Evolutionary conservation across 2,329 filamentous ascomycete genomes (phyloP), one percentile per base, ranked within the genome.

Genomic region (Aulographum hederae): DNA sequence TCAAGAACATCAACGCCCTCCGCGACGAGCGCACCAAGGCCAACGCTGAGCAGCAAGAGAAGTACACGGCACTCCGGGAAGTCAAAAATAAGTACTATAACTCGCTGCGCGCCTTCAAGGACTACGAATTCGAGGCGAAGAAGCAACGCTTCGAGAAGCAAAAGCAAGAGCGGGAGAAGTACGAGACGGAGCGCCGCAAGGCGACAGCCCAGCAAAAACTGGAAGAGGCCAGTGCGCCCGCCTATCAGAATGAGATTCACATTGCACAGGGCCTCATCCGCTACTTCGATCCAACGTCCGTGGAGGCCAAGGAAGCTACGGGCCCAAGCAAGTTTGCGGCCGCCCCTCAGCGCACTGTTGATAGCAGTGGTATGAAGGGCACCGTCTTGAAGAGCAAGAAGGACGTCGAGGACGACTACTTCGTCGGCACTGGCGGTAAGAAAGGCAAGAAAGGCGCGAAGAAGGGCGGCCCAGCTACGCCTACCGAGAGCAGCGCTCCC

Each of bases 191-290:
- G 52, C 72, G 72, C 58, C 73, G 76, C 58, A 78, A 76, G 62
- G 74, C 78, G 50, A 67, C 73, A 32, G 81, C 80, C 33, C 68
- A 79, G 56, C 69, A 74, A 52, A 67, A 80, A 54, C 73, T 91
- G 26, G 73, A 75, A 46, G 78, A 86, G 48, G 81, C 81, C 43
- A 79, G 74, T 50, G 76, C 81, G 45, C 84, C 78, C 12, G 89
- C 89, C 32, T 98, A 82, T 63, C 67, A 81, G 29, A 82, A 94
- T 45, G 84, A 98, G 61, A 93, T 98, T 48, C 70, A 84, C 46
- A 78, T 78, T 32, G 80, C 82, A 39, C 80, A 89, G 60, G 78
- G 74, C 51, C 66, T 98, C 28, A 79, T 95, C 44, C 74, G 76
- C 43, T 86, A 86, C 67, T 86, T 95, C 43, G 85, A 95, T 54